A percentile compares a stretch with the other conserved stretches of the same genome.
Evolutionary conservation across 148 eudicot species (phyloP).

Genomic region (Chenopodium formosanum): DNA sequence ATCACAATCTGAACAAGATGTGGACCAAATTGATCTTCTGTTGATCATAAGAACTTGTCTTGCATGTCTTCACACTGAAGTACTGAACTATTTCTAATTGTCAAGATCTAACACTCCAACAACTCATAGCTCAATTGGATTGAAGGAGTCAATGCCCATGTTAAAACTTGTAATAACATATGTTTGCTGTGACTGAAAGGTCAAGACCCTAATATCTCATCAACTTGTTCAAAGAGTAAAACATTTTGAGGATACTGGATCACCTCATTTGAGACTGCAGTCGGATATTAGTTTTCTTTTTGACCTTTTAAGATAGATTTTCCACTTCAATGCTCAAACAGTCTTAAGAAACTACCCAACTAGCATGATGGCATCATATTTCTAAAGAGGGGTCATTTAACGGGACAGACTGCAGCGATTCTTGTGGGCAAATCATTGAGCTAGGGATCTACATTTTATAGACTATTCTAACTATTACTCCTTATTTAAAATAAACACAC

Average conservation of each 20-base stretch:
- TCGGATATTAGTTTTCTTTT: neutral
- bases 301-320: neutral
- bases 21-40: neutral
- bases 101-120: neutral
- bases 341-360: neutral
- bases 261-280: neutral
- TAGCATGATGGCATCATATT: neutral
- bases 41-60: neutral
- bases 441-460: too few relatives aligned
- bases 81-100: neutral
- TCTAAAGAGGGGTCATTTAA: too few relatives aligned
- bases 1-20: neutral
- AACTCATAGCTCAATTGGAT: neutral
- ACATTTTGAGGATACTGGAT: neutral
- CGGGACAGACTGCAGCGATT: too few relatives aligned
- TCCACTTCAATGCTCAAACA: neutral
- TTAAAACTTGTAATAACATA: neutral
- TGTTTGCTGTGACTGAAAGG: neutral
- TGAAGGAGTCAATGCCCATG: neutral
- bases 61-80: neutral
- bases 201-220: neutral
- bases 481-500: too few relatives aligned
- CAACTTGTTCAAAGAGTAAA: neutral
- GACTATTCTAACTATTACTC: too few relatives aligned
- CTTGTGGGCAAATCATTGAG: too few relatives aligned